Conservation (phyloP, 2,329 filamentous ascomycete species). For the Penicillium sp. region DNA sequence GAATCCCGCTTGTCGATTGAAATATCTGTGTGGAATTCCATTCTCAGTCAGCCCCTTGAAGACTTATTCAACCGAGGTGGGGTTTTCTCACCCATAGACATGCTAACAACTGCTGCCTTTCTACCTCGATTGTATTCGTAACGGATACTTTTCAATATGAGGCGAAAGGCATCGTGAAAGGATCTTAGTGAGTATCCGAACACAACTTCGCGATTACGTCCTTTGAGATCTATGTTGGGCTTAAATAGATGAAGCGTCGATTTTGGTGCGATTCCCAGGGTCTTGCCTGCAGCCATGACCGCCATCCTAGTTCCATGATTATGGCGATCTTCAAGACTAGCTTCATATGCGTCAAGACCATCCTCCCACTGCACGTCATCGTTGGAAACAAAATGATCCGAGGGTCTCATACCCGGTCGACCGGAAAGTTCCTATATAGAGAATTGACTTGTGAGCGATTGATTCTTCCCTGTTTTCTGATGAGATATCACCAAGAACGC, state of each 20-base stretch:
- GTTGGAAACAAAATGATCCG: background rate
- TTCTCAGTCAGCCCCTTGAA: background rate
- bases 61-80: background rate
- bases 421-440: background rate
- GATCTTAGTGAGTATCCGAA: background rate
- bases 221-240: background rate
- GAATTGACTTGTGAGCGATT: background rate
- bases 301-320: background rate
- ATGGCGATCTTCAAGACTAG: background rate
- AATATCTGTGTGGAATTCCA: background rate
- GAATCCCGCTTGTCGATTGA: background rate
- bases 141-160: background rate
- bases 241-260: background rate
- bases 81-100: background rate
- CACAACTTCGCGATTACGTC: background rate
- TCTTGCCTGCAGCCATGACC: background rate
- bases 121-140: background rate
- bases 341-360: background rate
- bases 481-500: too few relatives aligned
- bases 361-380: background rate
- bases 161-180: background rate
- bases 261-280: background rate
- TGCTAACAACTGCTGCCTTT: background rate
- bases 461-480: background rate
- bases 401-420: background rate